phyloP scores from a whole-genome alignment of 176 grass and related monocot species.

The Carex parvula region DNA sequence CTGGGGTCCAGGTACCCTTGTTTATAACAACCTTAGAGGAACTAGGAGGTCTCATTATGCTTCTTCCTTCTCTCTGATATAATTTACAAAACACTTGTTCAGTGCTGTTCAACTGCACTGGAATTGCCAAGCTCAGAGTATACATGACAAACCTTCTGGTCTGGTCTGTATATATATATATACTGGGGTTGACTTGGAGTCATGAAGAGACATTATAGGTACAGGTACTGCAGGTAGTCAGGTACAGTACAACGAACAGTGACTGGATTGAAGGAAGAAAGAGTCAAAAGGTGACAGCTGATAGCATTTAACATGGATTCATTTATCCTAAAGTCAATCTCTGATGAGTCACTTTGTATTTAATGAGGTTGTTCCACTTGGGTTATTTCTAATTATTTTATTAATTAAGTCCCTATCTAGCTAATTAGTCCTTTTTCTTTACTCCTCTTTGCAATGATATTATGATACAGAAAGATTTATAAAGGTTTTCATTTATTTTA shows the following conservation, averaged over 20 bases:
- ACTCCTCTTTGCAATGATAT: not conserved
- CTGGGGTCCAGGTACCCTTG: conserved; percentile 1
- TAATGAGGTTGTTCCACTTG: not conserved
- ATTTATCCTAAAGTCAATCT: not conserved
- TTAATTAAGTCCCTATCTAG: not conserved
- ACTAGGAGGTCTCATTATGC: not conserved
- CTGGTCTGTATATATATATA: conserved; percentile 14
- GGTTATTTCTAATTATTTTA: not conserved
- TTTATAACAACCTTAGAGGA: not conserved
- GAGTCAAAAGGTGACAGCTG: conserved; percentile 17
- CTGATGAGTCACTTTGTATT: not conserved
- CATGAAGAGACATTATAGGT: not conserved
- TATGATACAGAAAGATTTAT: not conserved
- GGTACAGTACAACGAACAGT: not conserved
- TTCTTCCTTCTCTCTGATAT: not conserved
- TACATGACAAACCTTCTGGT: not conserved
- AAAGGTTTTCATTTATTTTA: not conserved
- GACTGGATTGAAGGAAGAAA: not conserved
- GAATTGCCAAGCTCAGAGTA: not conserved
- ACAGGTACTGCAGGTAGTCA: not conserved
- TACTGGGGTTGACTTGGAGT: not conserved
- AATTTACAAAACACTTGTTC: not conserved
- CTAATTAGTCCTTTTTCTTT: not conserved
- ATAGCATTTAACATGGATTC: not conserved
- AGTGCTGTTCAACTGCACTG: not conserved